phyloP scores from a whole-genome alignment of 164 flowering plant species.

The Taxillus chinensis region DNA sequence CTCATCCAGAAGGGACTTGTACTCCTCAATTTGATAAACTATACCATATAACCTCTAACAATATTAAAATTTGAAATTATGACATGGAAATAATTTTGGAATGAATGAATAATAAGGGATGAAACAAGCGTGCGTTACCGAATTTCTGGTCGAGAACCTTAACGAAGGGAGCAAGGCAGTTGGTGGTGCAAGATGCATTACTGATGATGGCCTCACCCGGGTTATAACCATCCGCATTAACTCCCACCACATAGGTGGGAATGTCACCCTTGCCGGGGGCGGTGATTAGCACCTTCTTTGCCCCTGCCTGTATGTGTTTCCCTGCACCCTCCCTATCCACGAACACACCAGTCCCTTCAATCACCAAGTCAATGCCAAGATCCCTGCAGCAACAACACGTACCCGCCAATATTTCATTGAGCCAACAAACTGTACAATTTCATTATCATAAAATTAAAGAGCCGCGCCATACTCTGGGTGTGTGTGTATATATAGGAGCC shows the following conservation, averaged over 20 bases:
- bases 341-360: conserved; percentile 97
- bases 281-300: conserved; percentile 92
- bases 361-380: conserved; percentile 71
- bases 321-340: conserved; percentile 98
- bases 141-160: conserved; percentile 94
- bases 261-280: conserved; percentile 94
- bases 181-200: conserved; percentile 95
- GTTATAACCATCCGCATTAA: conserved; percentile 65
- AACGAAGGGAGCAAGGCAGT: conserved; percentile 96
- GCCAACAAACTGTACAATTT: neutral
- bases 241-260: conserved; percentile 97
- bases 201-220: conserved; percentile 73
- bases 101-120: neutral
- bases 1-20: too few relatives aligned
- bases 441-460: too few relatives aligned
- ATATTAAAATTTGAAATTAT: too few relatives aligned
- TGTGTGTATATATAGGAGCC: too few relatives aligned
- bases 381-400: conserved; percentile 72
- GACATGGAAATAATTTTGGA: too few relatives aligned
- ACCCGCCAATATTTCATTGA: neutral
- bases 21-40: too few relatives aligned
- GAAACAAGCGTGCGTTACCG: conserved; percentile 20
- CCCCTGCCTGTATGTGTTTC: conserved; percentile 89
- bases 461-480: too few relatives aligned
- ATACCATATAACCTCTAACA: too few relatives aligned